Conservation (phyloP, 208 protist species). For the Lotmaria passim region DNA sequence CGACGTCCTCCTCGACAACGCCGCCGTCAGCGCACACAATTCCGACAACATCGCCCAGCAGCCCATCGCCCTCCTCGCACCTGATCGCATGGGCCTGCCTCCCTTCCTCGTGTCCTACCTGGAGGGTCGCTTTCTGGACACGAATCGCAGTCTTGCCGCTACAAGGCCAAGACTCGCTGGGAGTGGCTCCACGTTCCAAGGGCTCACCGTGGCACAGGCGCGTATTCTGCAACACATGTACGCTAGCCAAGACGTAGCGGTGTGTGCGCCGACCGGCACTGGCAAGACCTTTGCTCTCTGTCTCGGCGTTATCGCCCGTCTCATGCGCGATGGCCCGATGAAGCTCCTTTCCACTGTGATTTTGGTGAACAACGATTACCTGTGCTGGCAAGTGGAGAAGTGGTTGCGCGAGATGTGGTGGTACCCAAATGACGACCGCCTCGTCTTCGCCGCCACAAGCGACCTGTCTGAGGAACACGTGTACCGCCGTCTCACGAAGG, state of each 20-base stretch:
- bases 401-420: conserved; percentile 92
- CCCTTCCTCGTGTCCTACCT: conserved; percentile 69
- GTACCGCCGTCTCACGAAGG: conserved; percentile 77
- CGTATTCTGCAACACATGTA: conserved; percentile 89
- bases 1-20: conserved; percentile 65
- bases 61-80: conserved; percentile 67
- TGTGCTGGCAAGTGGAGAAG: conserved; percentile 80
- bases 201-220: conserved; percentile 84
- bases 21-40: conserved; percentile 31
- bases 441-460: conserved; percentile 78
- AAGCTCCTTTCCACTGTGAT: conserved; percentile 85
- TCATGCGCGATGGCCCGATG: conserved; percentile 91
- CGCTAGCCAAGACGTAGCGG: conserved; percentile 79
- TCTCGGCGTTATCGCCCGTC: conserved; percentile 73
- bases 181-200: conserved; percentile 17
- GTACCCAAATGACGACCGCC: conserved; percentile 81
- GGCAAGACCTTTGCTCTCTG: conserved; percentile 91
- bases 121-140: conserved; percentile 44
- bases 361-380: conserved; percentile 74
- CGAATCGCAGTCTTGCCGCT: conserved; percentile 15
- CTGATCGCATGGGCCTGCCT: conserved; percentile 87
- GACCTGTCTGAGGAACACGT: conserved; percentile 59
- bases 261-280: conserved; percentile 89
- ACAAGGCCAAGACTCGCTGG: neutral
- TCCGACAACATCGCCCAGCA: conserved; percentile 39